Evolutionary conservation across 2,329 filamentous ascomycete species (phyloP).

Genomic region (Epichloe glyceriae): DNA sequence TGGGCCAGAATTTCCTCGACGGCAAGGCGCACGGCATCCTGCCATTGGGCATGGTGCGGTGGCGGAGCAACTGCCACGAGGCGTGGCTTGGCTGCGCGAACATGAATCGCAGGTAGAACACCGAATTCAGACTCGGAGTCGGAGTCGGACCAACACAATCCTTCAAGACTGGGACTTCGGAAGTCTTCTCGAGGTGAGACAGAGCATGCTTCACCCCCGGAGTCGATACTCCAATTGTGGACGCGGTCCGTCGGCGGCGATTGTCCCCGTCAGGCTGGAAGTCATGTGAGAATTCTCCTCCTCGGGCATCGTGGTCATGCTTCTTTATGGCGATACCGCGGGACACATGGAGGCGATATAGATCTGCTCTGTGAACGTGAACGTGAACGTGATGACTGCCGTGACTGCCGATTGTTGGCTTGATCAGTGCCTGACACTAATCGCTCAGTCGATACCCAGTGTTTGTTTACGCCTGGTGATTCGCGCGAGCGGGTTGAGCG

Average conservation of each 20-base stretch:
- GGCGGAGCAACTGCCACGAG: neutral
- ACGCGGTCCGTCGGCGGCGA: neutral
- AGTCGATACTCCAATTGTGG: neutral
- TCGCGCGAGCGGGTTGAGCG: neutral
- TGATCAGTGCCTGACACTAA: neutral
- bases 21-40: slow-evolving; percentile 3
- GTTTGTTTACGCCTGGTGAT: neutral
- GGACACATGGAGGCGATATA: slow-evolving; percentile 6
- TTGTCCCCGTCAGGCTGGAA: neutral
- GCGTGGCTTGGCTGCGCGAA: neutral
- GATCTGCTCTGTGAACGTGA: neutral
- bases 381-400: neutral
- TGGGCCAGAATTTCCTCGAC: slow-evolving; percentile 6
- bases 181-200: neutral
- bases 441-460: neutral
- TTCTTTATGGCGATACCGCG: slow-evolving; percentile 5
- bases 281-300: neutral
- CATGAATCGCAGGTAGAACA: neutral
- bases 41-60: slow-evolving; percentile 2
- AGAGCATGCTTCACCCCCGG: neutral
- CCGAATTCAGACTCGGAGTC: neutral
- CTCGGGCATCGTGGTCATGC: neutral
- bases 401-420: slow-evolving; percentile 2
- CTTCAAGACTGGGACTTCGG: neutral
- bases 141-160: neutral